A percentile compares a stretch with the other conserved stretches of the same genome.
phyloP scores from a whole-genome alignment of 768 basidiomycete species.

The Agrocybe pediades region DNA sequence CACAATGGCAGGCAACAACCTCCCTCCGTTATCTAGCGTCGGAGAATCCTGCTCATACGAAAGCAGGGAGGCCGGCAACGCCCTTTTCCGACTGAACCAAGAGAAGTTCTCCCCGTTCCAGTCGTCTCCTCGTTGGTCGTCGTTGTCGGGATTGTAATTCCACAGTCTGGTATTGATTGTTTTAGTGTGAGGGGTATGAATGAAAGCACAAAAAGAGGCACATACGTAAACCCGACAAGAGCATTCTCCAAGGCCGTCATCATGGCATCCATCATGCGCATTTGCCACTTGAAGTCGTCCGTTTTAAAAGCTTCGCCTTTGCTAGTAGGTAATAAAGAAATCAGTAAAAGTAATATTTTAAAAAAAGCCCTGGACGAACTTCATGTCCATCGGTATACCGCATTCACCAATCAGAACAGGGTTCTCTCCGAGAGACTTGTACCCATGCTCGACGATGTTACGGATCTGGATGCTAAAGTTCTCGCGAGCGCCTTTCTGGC shows the following conservation, averaged over 20 bases:
- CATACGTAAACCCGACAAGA: slow-evolving; percentile 85
- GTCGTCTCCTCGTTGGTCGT: slow-evolving; percentile 75
- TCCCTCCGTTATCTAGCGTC: slow-evolving; percentile 81
- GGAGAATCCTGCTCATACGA: slow-evolving; percentile 60
- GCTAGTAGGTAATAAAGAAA: slow-evolving; percentile 41
- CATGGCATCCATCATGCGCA: slow-evolving; percentile 94
- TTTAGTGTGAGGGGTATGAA: not conserved
- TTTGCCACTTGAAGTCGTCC: slow-evolving; percentile 80
- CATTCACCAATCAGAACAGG: slow-evolving; percentile 92
- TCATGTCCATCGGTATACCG: slow-evolving; percentile 97
- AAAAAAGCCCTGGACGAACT: slow-evolving; percentile 55
- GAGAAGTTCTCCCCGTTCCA: slow-evolving; percentile 99
- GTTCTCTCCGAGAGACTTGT: slow-evolving; percentile 71
- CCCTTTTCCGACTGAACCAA: slow-evolving; percentile 77
- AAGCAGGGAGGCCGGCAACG: slow-evolving; percentile 54
- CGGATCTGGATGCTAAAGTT: slow-evolving; percentile 84
- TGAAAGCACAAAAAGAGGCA: slow-evolving; percentile 13
- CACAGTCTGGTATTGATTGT: slow-evolving; percentile 60
- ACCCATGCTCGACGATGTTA: slow-evolving; percentile 72
- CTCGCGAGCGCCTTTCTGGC: slow-evolving; percentile 74
- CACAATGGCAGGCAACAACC: slow-evolving; percentile 78
- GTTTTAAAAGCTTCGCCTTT: slow-evolving; percentile 68
- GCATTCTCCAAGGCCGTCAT: slow-evolving; percentile 78
- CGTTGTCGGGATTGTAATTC: slow-evolving; percentile 93
- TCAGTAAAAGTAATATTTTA: not conserved